A percentile compares a stretch with the other conserved stretches of the same genome.
These are phyloP conservation scores for Agastache rugosa DNA, from an alignment of 257 asterid genomes.

Conservation along the genomic window DNA sequence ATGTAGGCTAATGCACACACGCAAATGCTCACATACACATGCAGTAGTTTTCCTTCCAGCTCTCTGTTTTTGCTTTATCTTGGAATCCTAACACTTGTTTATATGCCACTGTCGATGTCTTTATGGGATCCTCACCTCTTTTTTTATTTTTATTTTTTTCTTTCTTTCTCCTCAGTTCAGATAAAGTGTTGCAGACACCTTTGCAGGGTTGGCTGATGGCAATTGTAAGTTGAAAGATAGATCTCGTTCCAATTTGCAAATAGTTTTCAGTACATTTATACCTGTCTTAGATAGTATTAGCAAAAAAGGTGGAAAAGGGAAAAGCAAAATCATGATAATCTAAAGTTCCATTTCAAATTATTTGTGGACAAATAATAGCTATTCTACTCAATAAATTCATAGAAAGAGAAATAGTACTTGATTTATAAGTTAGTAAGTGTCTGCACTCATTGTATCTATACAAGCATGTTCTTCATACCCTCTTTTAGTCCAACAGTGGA, in stretches of 20 bases:
- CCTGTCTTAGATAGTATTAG: constrained; percentile 27
- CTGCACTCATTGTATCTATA: constrained; percentile 2
- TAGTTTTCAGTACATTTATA: neutral
- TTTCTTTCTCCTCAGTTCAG: constrained; percentile 64
- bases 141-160: constrained; percentile 16
- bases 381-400: constrained; percentile 6
- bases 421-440: neutral
- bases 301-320: constrained; percentile 9
- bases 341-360: constrained; percentile 1
- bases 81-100: constrained; percentile 28
- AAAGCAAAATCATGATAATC: constrained; percentile 5
- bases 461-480: neutral
- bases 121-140: constrained; percentile 37
- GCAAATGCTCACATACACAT: neutral
- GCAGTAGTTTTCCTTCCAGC: neutral
- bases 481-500: constrained; percentile 17
- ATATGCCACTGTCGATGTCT: constrained; percentile 26
- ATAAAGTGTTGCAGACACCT: constrained; percentile 90
- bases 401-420: neutral
- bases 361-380: neutral
- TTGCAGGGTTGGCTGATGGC: constrained; percentile 99
- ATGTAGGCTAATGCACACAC: neutral
- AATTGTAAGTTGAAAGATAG: constrained; percentile 70
- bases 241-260: constrained; percentile 18
- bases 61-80: constrained; percentile 30